These are phyloP conservation scores for Centella asiatica DNA, from an alignment of 129 eudicot species.

Conservation along the genomic window DNA sequence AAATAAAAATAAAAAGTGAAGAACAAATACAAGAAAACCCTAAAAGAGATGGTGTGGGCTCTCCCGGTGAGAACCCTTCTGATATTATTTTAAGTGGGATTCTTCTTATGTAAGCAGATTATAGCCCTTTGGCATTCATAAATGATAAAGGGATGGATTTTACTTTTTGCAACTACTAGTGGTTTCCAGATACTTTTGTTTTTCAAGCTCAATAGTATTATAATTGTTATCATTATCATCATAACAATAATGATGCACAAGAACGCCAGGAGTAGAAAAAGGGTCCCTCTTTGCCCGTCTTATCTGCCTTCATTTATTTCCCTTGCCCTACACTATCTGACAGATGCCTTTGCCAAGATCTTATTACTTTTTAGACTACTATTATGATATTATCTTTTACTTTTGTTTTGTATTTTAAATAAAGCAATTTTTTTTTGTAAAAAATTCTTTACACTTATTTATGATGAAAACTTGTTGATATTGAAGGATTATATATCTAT, in stretches of 20 bases:
- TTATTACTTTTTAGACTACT: conserved; percentile 14
- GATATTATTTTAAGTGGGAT: too few species aligned
- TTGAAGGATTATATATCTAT: too few species aligned
- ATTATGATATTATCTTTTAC: background rate
- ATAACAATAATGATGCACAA: background rate
- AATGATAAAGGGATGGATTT: background rate
- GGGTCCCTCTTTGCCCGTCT: conserved; percentile 10
- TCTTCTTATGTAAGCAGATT: too few species aligned
- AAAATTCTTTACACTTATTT: too few species aligned
- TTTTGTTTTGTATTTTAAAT: too few species aligned
- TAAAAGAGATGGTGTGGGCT: too few species aligned
- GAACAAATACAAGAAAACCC: too few species aligned
- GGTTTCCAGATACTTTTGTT: background rate
- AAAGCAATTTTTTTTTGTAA: too few species aligned
- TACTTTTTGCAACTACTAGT: conserved; percentile 5
- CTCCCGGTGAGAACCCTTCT: too few species aligned
- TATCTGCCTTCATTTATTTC: conserved; percentile 17
- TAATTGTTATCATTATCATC: background rate
- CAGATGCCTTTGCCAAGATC: conserved; percentile 24
- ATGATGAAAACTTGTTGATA: too few species aligned
- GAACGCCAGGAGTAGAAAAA: background rate
- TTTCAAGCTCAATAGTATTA: too few species aligned
- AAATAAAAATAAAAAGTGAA: too few species aligned
- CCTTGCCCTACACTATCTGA: conserved; percentile 25
- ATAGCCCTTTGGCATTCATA: background rate